Percentiles rank a stretch among this genome's conserved stretches.
phyloP scores from a whole-genome alignment of 2,329 filamentous ascomycete species.

The Monilinia fructicola region DNA sequence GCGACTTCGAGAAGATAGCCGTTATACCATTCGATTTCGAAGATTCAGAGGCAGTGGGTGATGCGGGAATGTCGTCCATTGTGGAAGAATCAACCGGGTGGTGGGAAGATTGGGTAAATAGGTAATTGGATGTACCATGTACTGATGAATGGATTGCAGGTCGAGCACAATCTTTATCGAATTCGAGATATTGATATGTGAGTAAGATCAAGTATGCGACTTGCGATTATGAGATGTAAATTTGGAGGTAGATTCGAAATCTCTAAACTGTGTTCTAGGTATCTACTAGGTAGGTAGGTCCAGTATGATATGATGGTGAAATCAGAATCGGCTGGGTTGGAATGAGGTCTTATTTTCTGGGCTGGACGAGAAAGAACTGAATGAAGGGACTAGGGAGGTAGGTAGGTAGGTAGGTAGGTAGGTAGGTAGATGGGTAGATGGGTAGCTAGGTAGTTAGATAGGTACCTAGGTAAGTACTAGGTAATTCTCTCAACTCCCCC shows the following conservation, averaged over 20 bases:
- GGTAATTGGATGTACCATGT: background rate
- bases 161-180: background rate
- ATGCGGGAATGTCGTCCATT: conserved; percentile 19
- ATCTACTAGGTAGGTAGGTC: background rate
- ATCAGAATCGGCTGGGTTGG: background rate
- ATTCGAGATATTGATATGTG: background rate
- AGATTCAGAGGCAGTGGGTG: conserved; percentile 28
- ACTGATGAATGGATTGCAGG: background rate
- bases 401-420: background rate
- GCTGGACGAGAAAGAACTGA: too few species aligned
- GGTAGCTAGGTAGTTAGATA: too few species aligned
- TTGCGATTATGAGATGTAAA: background rate
- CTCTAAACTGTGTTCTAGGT: background rate
- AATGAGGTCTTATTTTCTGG: background rate
- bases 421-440: too few species aligned
- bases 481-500: background rate
- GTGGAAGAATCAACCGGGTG: conserved; percentile 7
- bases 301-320: background rate
- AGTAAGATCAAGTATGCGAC: background rate
- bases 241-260: background rate
- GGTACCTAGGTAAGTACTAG: background rate
- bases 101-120: background rate
- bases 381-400: too few species aligned
- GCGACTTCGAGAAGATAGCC: conserved; percentile 36
- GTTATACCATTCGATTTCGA: conserved; percentile 32